Evolutionary conservation across 2,329 filamentous ascomycete species (phyloP).

Genomic region (Fusarium sp.): DNA sequence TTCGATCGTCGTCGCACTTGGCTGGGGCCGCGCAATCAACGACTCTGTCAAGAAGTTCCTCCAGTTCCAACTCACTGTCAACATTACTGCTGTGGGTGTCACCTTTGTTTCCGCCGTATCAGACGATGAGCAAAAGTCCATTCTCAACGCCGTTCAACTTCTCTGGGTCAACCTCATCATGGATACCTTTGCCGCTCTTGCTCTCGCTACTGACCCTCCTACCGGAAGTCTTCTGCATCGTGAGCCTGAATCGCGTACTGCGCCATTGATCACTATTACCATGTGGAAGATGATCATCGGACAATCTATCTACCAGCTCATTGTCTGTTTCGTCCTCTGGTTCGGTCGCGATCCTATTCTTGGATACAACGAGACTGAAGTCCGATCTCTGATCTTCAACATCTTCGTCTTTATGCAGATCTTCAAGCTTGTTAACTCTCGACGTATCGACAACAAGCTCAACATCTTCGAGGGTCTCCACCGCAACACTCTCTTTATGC

Average conservation of each 20-base stretch:
- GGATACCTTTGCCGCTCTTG: slow-evolving; percentile 74
- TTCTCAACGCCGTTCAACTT: slow-evolving; percentile 73
- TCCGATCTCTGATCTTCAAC: slow-evolving; percentile 71
- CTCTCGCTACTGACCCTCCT: slow-evolving; percentile 71
- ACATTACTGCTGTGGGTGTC: slow-evolving; percentile 73
- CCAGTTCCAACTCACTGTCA: slow-evolving; percentile 76
- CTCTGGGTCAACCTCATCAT: slow-evolving; percentile 78
- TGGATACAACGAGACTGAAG: slow-evolving; percentile 57
- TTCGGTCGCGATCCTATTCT: slow-evolving; percentile 67
- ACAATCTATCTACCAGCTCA: slow-evolving; percentile 69
- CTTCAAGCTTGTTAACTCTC: slow-evolving; percentile 74
- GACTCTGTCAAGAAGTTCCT: slow-evolving; percentile 76
- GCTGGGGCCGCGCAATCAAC: slow-evolving; percentile 75
- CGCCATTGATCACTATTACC: slow-evolving; percentile 76
- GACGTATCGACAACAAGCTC: slow-evolving; percentile 82
- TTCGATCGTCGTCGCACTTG: slow-evolving; percentile 73
- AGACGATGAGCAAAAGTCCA: slow-evolving; percentile 64
- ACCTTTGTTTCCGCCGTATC: slow-evolving; percentile 72
- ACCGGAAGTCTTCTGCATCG: slow-evolving; percentile 67
- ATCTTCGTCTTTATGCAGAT: slow-evolving; percentile 79
- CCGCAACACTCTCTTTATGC: slow-evolving; percentile 33
- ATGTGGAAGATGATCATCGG: slow-evolving; percentile 76
- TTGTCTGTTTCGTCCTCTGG: slow-evolving; percentile 68
- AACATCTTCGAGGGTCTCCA: slow-evolving; percentile 83
- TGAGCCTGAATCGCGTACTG: slow-evolving; percentile 67